Evolutionary conservation across 257 asterid genomes (phyloP).

Genomic region (Solanum raphanifolium): DNA sequence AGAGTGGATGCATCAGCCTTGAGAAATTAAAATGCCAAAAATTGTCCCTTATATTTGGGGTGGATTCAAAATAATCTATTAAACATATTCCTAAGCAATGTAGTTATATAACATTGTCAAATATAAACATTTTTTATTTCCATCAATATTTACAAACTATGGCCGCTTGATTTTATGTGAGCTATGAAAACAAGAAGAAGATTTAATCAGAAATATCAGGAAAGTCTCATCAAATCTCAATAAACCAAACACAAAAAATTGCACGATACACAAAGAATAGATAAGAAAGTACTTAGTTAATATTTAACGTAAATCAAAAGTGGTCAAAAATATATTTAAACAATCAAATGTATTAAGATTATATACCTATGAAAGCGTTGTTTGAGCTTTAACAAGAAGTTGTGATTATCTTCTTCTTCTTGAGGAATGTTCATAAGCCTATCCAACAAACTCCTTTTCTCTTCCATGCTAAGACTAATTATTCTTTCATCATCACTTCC

Average conservation of each 20-base stretch:
- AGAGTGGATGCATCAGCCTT: not conserved
- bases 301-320: not conserved
- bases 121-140: not conserved
- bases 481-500: not conserved
- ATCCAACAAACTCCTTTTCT: slow-evolving; percentile 35
- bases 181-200: not conserved
- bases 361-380: slow-evolving; percentile 41
- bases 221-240: not conserved
- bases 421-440: slow-evolving; percentile 44
- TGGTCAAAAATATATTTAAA: not conserved
- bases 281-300: not conserved
- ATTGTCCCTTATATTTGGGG: not conserved
- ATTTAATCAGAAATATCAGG: not conserved
- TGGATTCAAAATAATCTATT: not conserved
- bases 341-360: not conserved
- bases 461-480: not conserved
- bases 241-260: not conserved
- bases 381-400: slow-evolving; percentile 42
- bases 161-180: not conserved
- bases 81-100: not conserved
- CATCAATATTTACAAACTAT: not conserved
- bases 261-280: not conserved
- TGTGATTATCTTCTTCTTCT: slow-evolving; percentile 60
- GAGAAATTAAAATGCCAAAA: not conserved
- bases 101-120: not conserved